These are phyloP conservation scores for Cenchrus americanus DNA, from an alignment of 176 grass and related monocot genomes.

Conservation along the genomic window DNA sequence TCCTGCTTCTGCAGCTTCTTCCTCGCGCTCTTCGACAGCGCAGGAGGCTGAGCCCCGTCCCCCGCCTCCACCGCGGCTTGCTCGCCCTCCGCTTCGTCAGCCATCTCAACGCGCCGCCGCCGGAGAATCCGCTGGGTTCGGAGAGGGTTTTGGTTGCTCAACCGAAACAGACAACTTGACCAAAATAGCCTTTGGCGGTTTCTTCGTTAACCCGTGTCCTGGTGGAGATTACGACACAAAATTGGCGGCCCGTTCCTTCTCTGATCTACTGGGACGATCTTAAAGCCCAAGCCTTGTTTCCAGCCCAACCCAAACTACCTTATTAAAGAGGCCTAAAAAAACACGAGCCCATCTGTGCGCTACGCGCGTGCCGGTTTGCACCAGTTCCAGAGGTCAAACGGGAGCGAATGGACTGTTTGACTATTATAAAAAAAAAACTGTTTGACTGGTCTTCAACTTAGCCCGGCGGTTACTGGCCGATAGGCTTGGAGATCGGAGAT, in stretches of 20 bases:
- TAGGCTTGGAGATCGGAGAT: too few species aligned
- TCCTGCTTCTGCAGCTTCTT: slow-evolving; percentile 75
- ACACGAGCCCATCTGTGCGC: not conserved
- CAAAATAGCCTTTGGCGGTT: slow-evolving; percentile 1
- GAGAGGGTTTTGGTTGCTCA: slow-evolving; percentile 33
- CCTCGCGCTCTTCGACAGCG: slow-evolving; percentile 65
- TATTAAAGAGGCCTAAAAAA: not conserved
- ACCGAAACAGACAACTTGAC: not conserved
- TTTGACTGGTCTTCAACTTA: not conserved
- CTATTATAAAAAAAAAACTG: not conserved
- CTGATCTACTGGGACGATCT: not conserved
- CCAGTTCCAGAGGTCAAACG: not conserved
- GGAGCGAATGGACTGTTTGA: not conserved
- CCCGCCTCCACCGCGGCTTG: not conserved
- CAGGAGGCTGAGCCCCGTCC: not conserved
- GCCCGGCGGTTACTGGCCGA: not conserved
- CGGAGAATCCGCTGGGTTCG: slow-evolving; percentile 16
- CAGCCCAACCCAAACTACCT: not conserved
- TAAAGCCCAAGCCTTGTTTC: not conserved
- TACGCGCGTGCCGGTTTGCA: not conserved
- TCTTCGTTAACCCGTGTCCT: fast-evolving
- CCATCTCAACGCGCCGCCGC: slow-evolving; percentile 48
- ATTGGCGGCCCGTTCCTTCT: fast-evolving
- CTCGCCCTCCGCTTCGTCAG: slow-evolving; percentile 36
- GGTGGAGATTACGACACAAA: fast-evolving